Conservation (phyloP, 2,329 filamentous ascomycete species). For the Penicillium sp. region DNA sequence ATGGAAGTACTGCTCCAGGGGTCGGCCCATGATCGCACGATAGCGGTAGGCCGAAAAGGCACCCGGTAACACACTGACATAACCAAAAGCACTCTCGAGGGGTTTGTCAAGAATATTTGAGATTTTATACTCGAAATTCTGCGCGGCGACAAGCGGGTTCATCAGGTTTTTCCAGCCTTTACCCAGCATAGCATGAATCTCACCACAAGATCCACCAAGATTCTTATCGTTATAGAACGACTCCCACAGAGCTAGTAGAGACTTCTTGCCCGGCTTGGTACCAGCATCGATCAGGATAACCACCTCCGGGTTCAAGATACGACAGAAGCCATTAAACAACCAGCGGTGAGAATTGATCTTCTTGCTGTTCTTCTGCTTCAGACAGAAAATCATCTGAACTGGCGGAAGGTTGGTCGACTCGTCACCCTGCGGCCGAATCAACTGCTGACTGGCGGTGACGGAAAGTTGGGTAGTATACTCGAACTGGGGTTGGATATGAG, state of each 20-base stretch:
- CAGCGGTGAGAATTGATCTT: slow-evolving; percentile 99
- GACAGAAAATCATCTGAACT: slow-evolving; percentile 97
- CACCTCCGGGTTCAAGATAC: slow-evolving; percentile 93
- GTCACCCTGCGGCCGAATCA: slow-evolving; percentile 86
- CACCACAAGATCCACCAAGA: slow-evolving; percentile 93
- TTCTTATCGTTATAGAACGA: slow-evolving; percentile 99
- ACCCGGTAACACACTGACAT: slow-evolving; percentile 94
- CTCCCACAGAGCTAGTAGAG: slow-evolving; percentile 89
- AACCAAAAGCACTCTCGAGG: slow-evolving; percentile 91
- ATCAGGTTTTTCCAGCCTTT: slow-evolving; percentile 84
- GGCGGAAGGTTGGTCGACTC: slow-evolving; percentile 81
- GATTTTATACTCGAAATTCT: slow-evolving; percentile 99
- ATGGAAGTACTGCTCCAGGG: slow-evolving; percentile 97
- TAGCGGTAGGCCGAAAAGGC: slow-evolving; percentile 97
- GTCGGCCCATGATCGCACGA: slow-evolving; percentile 94
- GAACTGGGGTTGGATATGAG: slow-evolving; percentile 53
- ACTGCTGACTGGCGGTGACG: slow-evolving; percentile 90
- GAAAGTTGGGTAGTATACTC: slow-evolving; percentile 97
- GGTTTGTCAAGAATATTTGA: slow-evolving; percentile 98
- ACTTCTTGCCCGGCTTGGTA: slow-evolving; percentile 91
- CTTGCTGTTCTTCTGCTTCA: slow-evolving; percentile 98
- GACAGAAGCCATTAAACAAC: slow-evolving; percentile 95
- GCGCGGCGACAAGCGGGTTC: slow-evolving; percentile 89
- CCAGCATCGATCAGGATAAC: slow-evolving; percentile 94
- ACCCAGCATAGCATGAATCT: slow-evolving; percentile 96